Conservation (phyloP, 305 asterid species). For the Rubia peregrina region DNA sequence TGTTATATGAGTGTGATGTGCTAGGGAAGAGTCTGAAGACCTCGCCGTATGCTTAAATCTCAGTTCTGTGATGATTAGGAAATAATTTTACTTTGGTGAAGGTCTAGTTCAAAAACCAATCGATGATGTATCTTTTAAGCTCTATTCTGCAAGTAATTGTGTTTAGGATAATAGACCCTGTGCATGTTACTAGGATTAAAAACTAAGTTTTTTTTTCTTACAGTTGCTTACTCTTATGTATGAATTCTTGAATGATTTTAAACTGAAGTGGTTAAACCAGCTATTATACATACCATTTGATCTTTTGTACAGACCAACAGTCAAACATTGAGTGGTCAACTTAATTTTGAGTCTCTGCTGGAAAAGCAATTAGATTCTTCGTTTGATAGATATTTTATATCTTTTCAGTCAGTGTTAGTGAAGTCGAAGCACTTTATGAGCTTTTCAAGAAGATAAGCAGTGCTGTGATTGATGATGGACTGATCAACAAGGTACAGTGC, state of each 20-base stretch:
- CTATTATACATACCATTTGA: background rate
- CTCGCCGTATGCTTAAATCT: background rate
- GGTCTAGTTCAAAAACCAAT: background rate
- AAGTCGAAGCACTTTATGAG: conserved; percentile 95
- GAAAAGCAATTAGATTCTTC: background rate
- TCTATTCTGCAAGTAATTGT: background rate
- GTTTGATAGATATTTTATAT: conserved; percentile 2
- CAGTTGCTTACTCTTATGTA: background rate
- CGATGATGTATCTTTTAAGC: background rate
- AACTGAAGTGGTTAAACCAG: background rate
- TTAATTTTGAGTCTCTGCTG: background rate
- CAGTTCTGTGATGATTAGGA: background rate
- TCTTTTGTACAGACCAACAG: background rate
- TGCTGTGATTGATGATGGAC: conserved; percentile 97
- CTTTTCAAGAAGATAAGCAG: conserved; percentile 97
- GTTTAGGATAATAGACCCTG: background rate
- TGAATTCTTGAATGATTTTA: background rate
- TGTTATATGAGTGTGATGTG: background rate
- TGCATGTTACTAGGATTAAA: background rate
- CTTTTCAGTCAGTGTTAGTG: conserved; percentile 82
- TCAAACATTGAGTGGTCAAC: background rate
- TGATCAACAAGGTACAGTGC: conserved; percentile 77
- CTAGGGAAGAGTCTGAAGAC: background rate
- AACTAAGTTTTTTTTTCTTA: background rate
- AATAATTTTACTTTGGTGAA: background rate